Base-by-base conservation (phyloP, 148 eudicot genomes). In the Cornus kousa region DNA sequence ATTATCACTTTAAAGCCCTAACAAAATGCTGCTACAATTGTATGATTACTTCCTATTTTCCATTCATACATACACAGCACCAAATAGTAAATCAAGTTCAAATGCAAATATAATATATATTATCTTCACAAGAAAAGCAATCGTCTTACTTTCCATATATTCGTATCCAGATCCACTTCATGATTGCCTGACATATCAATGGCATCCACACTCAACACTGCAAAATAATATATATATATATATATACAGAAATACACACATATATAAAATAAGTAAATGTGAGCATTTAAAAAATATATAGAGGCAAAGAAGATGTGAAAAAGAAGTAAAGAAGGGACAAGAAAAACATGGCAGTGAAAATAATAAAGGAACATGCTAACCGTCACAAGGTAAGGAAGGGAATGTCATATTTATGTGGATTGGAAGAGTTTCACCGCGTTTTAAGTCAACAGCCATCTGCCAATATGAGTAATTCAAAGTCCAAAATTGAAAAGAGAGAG, bases 181-280 rank as follows among this genome's bases (percentile, higher is more conserved):
- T 97, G 99, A 89, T 97, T 97, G 80, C 99, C 99, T 14, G 99
- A 97, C 98, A 97, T 91, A 81, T 97, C 99, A 73, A 97, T 91
- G 76, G 99, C 98, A 91, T 97, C 99, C 75, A 97, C 94, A 69
- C 99, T 97, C 28, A 97, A 76, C 74, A 97, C 99, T 97, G 97
- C 84, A 85, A 77, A 53, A 74, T 17, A 11, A 53, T 11, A 53
- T 53, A 53, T 11, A 7, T 53, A 53, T 53, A 43, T 35, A 28
- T 28, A 28, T 28, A 28, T 7, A 39, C 1, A 39, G 0, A 39
- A 39, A 39, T 39, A 4, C 43, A 39, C 1, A 39, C 8, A 43
- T 43, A 1, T 57, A 57, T 57, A 7, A 57, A 57, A 57, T 57
- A 62, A 17, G 4, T 19, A 62, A 20, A 62, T 19, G 23, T 62